Base-by-base conservation (phyloP, 805 yeast genomes). In the Hagleromyces aurorensis region DNA sequence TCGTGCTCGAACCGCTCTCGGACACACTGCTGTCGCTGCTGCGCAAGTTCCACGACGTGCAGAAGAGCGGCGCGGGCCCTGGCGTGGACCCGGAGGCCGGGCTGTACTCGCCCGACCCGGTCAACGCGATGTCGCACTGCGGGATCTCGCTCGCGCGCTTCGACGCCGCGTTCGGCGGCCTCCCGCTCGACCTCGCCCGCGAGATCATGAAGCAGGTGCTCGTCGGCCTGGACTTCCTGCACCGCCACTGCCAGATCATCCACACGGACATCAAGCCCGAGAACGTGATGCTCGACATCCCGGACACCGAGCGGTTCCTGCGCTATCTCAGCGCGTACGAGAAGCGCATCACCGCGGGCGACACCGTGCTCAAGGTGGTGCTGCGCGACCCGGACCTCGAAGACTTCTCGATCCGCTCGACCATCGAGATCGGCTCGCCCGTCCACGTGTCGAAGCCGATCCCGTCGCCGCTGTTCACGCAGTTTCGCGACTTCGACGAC, bases 1-100 rank as follows among this genome's bases (percentile, higher is more conserved):
- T 75, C 78, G 78, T 72, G 4, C 72, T 75, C 37, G 82, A 75
- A 54, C 71, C 75, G 1, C 51, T 75, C 23, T 82, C 81, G 12
- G 80, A 75, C 42, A 75, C 30, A 11, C 7, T 27, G 25, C 21
- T 27, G 30, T 27, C 30, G 10, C 21, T 27, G 46, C 51, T 72
- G 29, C 69, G 67, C 31, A 54, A 25, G 12, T 37, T 38, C 19
- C 35, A 40, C 19, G n/a, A n/a, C n/a, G n/a, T n/a, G n/a, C n/a
- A n/a, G n/a, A n/a, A n/a, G n/a, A n/a, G n/a, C n/a, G 26, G 14
- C 9, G 18, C 30, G 7, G 36, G 42, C 18, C 24, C 23, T 46
- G 16, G 29, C 44, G 11, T 43, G 45, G 25, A 43, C 64, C 16
- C 44, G 50, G 25, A 58, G 55, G 22, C 43, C 65, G 22, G 56